phyloP scores from a whole-genome alignment of 306 rosid genomes.

The Argentina anserina region DNA sequence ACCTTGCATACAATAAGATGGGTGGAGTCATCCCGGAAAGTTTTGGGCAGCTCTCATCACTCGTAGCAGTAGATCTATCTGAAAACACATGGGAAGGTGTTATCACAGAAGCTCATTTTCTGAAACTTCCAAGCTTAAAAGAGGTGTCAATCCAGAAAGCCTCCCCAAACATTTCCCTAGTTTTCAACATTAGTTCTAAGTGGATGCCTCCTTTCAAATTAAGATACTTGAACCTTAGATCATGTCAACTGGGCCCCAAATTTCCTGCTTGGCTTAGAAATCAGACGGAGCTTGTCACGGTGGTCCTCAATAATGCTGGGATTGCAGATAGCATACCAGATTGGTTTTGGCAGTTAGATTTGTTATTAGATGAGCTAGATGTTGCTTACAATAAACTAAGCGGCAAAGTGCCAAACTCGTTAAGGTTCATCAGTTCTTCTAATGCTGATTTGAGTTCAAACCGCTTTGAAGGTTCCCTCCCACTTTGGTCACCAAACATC shows the following conservation, averaged over 20 bases:
- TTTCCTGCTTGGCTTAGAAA: conserved; percentile 27
- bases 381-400: conserved; percentile 5
- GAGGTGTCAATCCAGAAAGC: background rate
- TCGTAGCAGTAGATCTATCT: background rate
- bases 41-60: conserved; percentile 9
- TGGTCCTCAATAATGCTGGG: conserved; percentile 8
- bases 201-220: conserved; percentile 39
- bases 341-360: background rate
- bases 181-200: conserved; percentile 15
- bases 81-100: conserved; percentile 13
- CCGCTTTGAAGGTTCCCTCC: conserved; percentile 15
- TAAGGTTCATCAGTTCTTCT: background rate
- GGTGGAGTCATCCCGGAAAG: conserved; percentile 12
- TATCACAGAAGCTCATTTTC: conserved; percentile 20
- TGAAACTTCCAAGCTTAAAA: background rate
- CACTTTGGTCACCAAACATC: conserved; percentile 26
- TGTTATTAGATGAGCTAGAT: conserved; percentile 4
- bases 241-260: conserved; percentile 12
- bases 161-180: background rate
- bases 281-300: background rate
- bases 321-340: background rate
- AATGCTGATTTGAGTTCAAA: conserved; percentile 8
- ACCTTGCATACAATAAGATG: conserved; percentile 11
- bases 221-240: background rate
- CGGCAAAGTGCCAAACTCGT: conserved; percentile 21